A percentile compares a stretch with the other conserved stretches of the same genome.
phyloP scores from a whole-genome alignment of 192 early-diverging fungal species.

The Geosiphon pyriformis region DNA sequence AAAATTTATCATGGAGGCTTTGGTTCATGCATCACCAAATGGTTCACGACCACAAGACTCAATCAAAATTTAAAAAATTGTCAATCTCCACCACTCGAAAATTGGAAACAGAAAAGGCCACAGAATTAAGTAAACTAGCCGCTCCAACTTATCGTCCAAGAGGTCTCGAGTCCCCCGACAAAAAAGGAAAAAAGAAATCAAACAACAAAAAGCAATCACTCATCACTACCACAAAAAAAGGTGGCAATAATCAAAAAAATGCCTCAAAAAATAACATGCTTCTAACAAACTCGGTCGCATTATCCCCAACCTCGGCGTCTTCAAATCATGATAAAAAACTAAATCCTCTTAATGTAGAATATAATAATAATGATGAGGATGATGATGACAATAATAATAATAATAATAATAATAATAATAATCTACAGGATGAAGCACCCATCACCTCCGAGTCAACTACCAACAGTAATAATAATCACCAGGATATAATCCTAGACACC shows the following conservation, averaged over 20 bases:
- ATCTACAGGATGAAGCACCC: no score
- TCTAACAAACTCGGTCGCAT: neutral
- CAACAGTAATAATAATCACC: no score
- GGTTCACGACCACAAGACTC: constrained; percentile 44
- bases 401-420: no score
- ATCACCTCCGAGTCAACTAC: no score
- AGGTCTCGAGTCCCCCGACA: no score
- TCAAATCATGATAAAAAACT: neutral
- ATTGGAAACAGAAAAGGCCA: constrained; percentile 43
- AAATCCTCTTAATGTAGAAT: neutral
- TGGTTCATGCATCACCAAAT: constrained; percentile 72
- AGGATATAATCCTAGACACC: no score
- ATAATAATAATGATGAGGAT: neutral
- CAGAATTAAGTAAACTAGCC: constrained; percentile 1
- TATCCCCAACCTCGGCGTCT: neutral
- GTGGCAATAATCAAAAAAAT: neutral
- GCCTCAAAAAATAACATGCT: neutral
- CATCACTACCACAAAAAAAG: neutral
- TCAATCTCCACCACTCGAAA: constrained; percentile 51
- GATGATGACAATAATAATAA: neutral
- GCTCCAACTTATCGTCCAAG: constrained; percentile 14
- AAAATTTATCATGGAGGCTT: constrained; percentile 81
- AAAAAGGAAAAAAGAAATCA: constrained; percentile 2
- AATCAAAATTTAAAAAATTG: constrained; percentile 49
- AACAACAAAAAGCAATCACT: neutral